Percentiles rank a stretch among this genome's conserved stretches.
Conservation (phyloP, 345 rosid genomes). For the Camelina sativa region DNA sequence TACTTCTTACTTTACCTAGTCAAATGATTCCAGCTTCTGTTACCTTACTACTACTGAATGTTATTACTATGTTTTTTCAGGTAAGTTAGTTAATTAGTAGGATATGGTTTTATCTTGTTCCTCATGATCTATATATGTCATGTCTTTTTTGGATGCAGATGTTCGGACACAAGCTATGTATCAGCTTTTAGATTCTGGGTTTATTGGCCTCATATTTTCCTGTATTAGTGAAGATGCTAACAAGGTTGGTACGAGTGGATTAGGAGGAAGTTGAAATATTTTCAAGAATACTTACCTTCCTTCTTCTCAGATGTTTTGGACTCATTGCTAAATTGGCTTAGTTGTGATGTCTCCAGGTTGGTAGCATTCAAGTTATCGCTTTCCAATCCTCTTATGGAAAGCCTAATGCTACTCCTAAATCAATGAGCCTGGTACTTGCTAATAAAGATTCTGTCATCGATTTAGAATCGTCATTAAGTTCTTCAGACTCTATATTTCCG, state of each 20-base stretch:
- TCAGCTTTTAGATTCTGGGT: constrained; percentile 96
- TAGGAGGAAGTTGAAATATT: too few relatives aligned
- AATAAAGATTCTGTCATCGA: constrained; percentile 65
- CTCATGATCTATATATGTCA: constrained; percentile 1
- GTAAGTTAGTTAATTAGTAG: neutral
- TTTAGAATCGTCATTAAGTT: constrained; percentile 79
- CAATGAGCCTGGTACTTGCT: constrained; percentile 55
- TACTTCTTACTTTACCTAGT: neutral
- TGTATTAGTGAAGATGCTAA: constrained; percentile 90
- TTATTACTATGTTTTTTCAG: neutral
- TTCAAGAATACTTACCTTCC: too few relatives aligned
- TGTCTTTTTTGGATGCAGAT: constrained; percentile 58
- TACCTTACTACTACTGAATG: too few relatives aligned
- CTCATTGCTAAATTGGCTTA: constrained; percentile 5
- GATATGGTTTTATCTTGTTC: neutral
- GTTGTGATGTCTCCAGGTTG: constrained; percentile 64
- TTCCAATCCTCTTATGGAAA: constrained; percentile 96
- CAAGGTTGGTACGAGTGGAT: constrained; percentile 60
- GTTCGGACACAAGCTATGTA: constrained; percentile 99
- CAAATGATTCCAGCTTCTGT: too few relatives aligned
- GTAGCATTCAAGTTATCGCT: constrained; percentile 96
- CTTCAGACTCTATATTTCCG: constrained; percentile 53
- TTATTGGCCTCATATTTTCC: constrained; percentile 92
- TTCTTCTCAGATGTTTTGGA: neutral
- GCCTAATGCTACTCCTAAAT: constrained; percentile 54